phyloP scores from a whole-genome alignment of 2,329 filamentous ascomycete species.

The Alternaria sp. region DNA sequence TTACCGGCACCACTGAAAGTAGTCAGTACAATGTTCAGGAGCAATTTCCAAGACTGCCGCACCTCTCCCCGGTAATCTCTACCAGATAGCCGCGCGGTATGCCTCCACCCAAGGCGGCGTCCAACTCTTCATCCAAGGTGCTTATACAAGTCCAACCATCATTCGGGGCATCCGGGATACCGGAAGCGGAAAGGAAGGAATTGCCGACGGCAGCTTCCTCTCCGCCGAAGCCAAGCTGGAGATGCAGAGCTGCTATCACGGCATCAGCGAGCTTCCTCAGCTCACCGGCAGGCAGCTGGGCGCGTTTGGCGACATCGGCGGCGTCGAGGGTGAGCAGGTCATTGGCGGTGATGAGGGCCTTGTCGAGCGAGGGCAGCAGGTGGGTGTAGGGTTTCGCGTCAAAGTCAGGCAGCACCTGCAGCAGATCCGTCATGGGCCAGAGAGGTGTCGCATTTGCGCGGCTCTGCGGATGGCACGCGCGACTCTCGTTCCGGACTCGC shows the following conservation, averaged over 20 bases:
- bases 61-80: slow-evolving; percentile 90
- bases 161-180: neutral
- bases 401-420: slow-evolving; percentile 81
- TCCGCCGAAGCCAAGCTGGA: slow-evolving; percentile 59
- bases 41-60: neutral
- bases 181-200: slow-evolving; percentile 22
- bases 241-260: slow-evolving; percentile 70
- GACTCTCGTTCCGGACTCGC: slow-evolving; percentile 5
- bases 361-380: slow-evolving; percentile 80
- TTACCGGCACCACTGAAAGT: slow-evolving; percentile 82
- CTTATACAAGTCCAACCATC: slow-evolving; percentile 69
- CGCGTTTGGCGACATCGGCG: slow-evolving; percentile 83
- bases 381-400: slow-evolving; percentile 72
- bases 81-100: slow-evolving; percentile 81
- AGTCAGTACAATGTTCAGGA: slow-evolving; percentile 2
- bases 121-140: slow-evolving; percentile 77
- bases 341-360: slow-evolving; percentile 74
- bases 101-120: slow-evolving; percentile 75
- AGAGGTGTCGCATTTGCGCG: slow-evolving; percentile 36
- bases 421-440: slow-evolving; percentile 78
- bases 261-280: slow-evolving; percentile 74
- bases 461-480: slow-evolving; percentile 41
- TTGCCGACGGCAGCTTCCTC: slow-evolving; percentile 24
- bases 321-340: slow-evolving; percentile 87
- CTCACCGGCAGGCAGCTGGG: slow-evolving; percentile 79